phyloP scores from a whole-genome alignment of 306 rosid species.

The Quercus ilex region DNA sequence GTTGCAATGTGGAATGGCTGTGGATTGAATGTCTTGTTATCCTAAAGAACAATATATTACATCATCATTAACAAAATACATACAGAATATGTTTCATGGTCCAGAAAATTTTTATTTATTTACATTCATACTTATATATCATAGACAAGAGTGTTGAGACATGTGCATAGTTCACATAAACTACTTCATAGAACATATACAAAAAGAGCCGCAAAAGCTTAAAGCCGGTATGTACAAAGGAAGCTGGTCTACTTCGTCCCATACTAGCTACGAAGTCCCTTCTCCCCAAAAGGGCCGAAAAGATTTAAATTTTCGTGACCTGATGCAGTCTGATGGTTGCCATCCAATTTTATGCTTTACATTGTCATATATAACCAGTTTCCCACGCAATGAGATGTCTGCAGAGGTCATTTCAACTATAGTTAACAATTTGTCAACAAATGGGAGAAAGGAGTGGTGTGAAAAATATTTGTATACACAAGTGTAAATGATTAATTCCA shows the following conservation, averaged over 20 bases:
- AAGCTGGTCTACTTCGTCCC: background rate
- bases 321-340: constrained; percentile 45
- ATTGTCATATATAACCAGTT: constrained; percentile 70
- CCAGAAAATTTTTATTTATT: background rate
- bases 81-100: background rate
- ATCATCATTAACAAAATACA: too few relatives aligned
- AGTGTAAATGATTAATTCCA: too few relatives aligned
- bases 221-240: background rate
- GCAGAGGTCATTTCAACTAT: too few relatives aligned
- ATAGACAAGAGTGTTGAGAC: background rate
- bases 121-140: background rate
- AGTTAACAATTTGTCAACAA: too few relatives aligned
- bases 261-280: constrained; percentile 14
- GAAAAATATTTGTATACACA: background rate
- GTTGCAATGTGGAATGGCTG: too few relatives aligned
- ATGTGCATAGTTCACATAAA: too few relatives aligned
- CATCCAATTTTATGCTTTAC: constrained; percentile 71
- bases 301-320: constrained; percentile 41
- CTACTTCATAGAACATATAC: background rate
- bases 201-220: background rate
- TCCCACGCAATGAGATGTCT: constrained; percentile 51
- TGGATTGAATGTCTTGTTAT: too few relatives aligned
- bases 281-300: constrained; percentile 21
- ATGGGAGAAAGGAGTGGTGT: too few relatives aligned
- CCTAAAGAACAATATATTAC: too few relatives aligned